Percentiles rank a stretch among this genome's conserved stretches.
Conservation (phyloP, 495 filamentous ascomycete genomes). For the Penicillium macrosclerotiorum region DNA sequence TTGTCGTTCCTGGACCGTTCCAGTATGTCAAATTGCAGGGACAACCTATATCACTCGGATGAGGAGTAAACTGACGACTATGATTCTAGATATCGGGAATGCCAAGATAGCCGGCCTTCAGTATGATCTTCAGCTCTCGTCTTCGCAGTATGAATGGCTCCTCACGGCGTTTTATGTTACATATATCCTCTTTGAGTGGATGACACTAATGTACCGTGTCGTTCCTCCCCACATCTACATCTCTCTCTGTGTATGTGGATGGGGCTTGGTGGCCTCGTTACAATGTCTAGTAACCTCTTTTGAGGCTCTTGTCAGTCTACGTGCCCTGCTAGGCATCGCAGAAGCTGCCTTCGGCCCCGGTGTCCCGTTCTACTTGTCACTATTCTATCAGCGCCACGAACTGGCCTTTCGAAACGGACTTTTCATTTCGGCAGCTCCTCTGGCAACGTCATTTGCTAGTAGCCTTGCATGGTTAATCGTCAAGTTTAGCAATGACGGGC, state of each 20-base stretch:
- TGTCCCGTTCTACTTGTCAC: conserved; percentile 60
- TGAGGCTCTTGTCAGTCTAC: conserved; percentile 38
- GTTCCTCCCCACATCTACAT: conserved; percentile 60
- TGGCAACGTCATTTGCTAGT: conserved; percentile 70
- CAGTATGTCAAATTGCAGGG: no score
- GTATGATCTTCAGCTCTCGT: conserved; percentile 58
- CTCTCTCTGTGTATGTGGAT: conserved; percentile 41
- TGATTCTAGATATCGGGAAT: conserved; percentile 68
- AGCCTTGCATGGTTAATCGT: conserved; percentile 59
- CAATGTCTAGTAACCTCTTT: conserved; percentile 65
- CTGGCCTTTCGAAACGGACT: conserved; percentile 60
- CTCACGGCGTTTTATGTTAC: conserved; percentile 66
- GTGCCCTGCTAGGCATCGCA: conserved; percentile 54
- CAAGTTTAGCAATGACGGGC: conserved; percentile 43
- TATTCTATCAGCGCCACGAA: conserved; percentile 60
- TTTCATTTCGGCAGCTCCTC: conserved; percentile 61
- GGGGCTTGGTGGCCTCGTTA: conserved; percentile 66
- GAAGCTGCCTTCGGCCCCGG: conserved; percentile 64
- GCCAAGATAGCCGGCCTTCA: conserved; percentile 72
- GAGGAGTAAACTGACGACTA: conserved; percentile 5
- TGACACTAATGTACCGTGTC: conserved; percentile 60
- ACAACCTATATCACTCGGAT: no score
- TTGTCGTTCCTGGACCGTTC: conserved; percentile 78
- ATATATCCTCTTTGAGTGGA: conserved; percentile 75
- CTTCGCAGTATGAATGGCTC: conserved; percentile 63